Percentiles rank a stretch among this genome's conserved stretches.
These are phyloP conservation scores for Apophysomyces ossiformis DNA, from an alignment of 371 early-diverging fungal genomes.

Conservation along the genomic window DNA sequence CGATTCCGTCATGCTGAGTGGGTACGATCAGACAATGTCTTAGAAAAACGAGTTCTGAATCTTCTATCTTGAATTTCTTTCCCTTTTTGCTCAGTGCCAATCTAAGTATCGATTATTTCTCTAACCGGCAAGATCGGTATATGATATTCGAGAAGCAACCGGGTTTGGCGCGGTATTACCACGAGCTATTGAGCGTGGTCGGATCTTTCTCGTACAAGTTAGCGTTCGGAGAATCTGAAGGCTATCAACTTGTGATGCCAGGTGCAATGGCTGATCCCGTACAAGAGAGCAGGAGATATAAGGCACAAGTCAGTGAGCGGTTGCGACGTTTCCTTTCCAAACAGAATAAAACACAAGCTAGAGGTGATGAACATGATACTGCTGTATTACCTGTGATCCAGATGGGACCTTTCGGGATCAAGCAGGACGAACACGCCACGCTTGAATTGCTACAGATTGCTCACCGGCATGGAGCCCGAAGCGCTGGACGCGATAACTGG, in stretches of 20 bases:
- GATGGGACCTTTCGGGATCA: constrained; percentile 81
- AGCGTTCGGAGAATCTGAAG: neutral
- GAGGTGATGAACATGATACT: constrained; percentile 60
- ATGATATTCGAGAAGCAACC: constrained; percentile 64
- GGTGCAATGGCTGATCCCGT: constrained; percentile 68
- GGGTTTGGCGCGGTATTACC: constrained; percentile 72
- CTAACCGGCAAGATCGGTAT: constrained; percentile 94
- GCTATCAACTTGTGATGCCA: constrained; percentile 30
- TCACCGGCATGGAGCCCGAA: constrained; percentile 22
- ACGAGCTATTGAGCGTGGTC: constrained; percentile 65
- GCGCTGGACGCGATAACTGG: constrained; percentile 24
- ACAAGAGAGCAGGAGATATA: constrained; percentile 61
- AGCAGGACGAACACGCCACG: constrained; percentile 78
- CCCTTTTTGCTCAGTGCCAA: constrained; percentile 77
- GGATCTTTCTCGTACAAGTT: constrained; percentile 72
- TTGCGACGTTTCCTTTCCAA: constrained; percentile 54
- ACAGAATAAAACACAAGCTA: constrained; percentile 2
- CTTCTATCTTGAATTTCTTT: no score
- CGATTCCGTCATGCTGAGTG: constrained; percentile 85
- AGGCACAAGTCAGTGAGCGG: constrained; percentile 50
- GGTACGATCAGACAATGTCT: constrained; percentile 52
- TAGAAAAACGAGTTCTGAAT: no score
- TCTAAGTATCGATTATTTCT: constrained; percentile 92
- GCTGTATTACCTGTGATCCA: constrained; percentile 86
- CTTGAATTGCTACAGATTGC: constrained; percentile 62